Percentiles rank a stretch among this genome's conserved stretches.
These are phyloP conservation scores for Amauroascus verrucosus DNA, from an alignment of 2,329 filamentous ascomycete genomes.

Conservation along the genomic window DNA sequence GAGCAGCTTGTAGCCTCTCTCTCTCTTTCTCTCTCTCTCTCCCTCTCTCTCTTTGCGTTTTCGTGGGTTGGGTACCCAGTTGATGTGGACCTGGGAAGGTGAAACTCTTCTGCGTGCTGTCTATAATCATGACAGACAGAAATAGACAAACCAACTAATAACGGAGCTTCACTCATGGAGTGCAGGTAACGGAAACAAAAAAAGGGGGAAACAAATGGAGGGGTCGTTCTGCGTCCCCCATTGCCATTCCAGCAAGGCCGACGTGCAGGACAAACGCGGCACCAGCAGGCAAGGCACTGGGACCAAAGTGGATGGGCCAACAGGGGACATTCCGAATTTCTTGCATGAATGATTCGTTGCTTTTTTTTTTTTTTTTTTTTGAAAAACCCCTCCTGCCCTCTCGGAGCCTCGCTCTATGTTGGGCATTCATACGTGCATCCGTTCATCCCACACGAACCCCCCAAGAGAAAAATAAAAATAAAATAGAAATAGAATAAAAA, in stretches of 20 bases:
- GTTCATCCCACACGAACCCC: constrained; percentile 15
- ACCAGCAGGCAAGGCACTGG: constrained; percentile 21
- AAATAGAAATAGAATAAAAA: too few species aligned
- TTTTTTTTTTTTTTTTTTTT: constrained; percentile 17
- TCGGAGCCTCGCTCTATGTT: constrained; percentile 23
- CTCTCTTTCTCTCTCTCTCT: not conserved
- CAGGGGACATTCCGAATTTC: constrained; percentile 12
- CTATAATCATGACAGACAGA: too few species aligned
- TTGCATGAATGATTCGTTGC: constrained; percentile 27
- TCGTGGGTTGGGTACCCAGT: not conserved
- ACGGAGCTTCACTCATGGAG: not conserved
- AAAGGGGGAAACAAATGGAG: not conserved
- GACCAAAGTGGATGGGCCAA: constrained; percentile 6
- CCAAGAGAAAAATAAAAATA: not conserved
- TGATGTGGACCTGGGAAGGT: not conserved
- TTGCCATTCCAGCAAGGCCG: constrained; percentile 16
- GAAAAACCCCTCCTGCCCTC: not conserved
- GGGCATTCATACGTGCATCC: constrained; percentile 35
- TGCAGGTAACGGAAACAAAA: not conserved
- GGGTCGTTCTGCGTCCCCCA: not conserved
- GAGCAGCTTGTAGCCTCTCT: too few species aligned
- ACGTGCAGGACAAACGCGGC: constrained; percentile 23
- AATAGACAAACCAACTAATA: not conserved
- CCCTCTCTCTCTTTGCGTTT: not conserved
- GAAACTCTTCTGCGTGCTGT: not conserved